Conservation (phyloP, 441 rosid species). For the Capsella rubella region DNA sequence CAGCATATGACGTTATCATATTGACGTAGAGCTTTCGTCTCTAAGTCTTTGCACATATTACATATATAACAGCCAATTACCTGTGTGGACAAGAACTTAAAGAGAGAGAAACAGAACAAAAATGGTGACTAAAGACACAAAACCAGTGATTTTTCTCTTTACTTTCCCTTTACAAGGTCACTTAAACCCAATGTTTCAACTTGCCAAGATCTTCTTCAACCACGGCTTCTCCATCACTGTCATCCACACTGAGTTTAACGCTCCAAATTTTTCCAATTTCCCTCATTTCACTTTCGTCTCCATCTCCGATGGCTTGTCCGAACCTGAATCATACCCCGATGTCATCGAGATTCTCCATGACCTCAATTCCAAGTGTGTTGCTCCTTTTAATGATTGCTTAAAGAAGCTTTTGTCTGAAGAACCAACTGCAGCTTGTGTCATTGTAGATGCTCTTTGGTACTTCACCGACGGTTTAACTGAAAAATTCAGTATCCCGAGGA, state of each 20-base stretch:
- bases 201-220: constrained; percentile 55
- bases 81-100: not conserved
- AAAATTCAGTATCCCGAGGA: constrained; percentile 54
- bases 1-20: not conserved
- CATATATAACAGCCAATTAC: constrained; percentile 31
- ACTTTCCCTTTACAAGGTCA: constrained; percentile 70
- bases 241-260: constrained; percentile 59
- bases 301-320: constrained; percentile 52
- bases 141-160: constrained; percentile 54
- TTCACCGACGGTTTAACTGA: constrained; percentile 60
- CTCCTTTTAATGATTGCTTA: constrained; percentile 57
- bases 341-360: constrained; percentile 40
- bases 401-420: constrained; percentile 47
- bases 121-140: constrained; percentile 49
- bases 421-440: constrained; percentile 56
- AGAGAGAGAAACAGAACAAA: constrained; percentile 14
- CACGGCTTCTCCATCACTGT: constrained; percentile 68
- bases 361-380: constrained; percentile 54
- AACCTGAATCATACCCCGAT: constrained; percentile 40
- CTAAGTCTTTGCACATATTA: not conserved
- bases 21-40: not conserved
- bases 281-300: constrained; percentile 63
- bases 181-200: constrained; percentile 64
- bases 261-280: constrained; percentile 56
- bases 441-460: constrained; percentile 59